Evolutionary conservation across 1,284 basidiomycete species (phyloP), one percentile per base, ranked within the genome.

Genomic region (Boletus mariae): DNA sequence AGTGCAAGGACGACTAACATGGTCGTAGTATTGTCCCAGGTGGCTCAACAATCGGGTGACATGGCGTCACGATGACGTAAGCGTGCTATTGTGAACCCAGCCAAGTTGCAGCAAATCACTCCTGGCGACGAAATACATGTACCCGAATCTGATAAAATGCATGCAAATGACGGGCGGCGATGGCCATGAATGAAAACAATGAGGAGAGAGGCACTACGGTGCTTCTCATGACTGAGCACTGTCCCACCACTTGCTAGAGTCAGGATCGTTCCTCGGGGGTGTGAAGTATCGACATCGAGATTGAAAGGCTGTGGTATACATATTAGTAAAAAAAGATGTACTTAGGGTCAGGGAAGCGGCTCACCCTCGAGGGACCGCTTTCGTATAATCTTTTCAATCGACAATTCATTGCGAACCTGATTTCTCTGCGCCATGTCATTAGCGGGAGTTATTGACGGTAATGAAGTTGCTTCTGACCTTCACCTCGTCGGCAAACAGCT

Each of bases 251-350:
- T 74, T 76, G 49, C 79, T 77, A 4, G 80, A 79, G 56, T 87
- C 84, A 15, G 61, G 67, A 63, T 91, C 85, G 10, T 79, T 75
- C 50, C 71, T 59, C 42, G 88, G 82, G 2, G 89, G 89, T 45
- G 78, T 73, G 69, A 94, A 95, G 71, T 88, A 93, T 64, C 80
- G 84, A 75, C 92, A 95, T 45, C 90, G 83, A 31, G 85, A 80
- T 60, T 80, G 80, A 71, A 95, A 94, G 32, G 88, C 92, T 94
- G 55, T 61, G 49, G 35, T 37, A 29, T 55, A 53, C 53, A 54
- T 47, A 57, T 63, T 46, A 68, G 52, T 40, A 23, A 29, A 37
- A 49, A 61, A 52, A 51, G 34, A 31, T 34, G 29, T 20, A 20
- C 20, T 20, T 46, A 60, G 49, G 49, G 48, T 48, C 45, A 56